Base-by-base conservation (phyloP, 2,329 filamentous ascomycete genomes). In the Arthrobotrys musiformis region DNA sequence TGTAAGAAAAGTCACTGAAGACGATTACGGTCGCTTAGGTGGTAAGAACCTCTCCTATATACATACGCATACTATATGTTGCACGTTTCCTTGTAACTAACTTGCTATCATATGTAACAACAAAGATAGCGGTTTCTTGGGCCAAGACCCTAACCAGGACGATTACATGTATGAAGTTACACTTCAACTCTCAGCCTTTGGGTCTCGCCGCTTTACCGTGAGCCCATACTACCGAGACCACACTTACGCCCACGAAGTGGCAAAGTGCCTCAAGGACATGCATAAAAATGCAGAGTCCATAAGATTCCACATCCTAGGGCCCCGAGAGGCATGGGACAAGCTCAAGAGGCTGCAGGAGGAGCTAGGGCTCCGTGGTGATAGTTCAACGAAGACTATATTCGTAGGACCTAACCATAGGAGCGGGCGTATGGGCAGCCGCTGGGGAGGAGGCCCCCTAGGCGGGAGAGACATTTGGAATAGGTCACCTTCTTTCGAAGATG, bases 121-220 rank as follows among this genome's bases (percentile, higher is more conserved):
- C 8, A 9, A 58, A 69, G 64, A 60, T 28, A 17, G n/a, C 17
- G 58, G 64, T 8, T 76, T 66, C 26, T 15, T 50, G 22, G 48
- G 60, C 30, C 48, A 50, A 28, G 37, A 60, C 37, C 33, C 26
- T 17, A 58, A 37, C 19, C 37, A 69, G 8, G 58, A 66, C 4
- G 64, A 76, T 11, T 64, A 42, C 33, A 69, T 44, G 26, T 76
- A 76, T 24, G 72, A 76, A 60, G 42, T 76, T 17, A 70, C 64
- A 60, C 17, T 76, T 17, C 46, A 69, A 4, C n/a, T 76, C 19
- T 46, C 22, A 33, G 48, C 52, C 40, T 48, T 56, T 30, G 50
- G 37, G 6, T 24, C 42, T 46, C 70, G 70, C 48, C 54, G 54
- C 15, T 70, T 70, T 42, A 40, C 42, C 15, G 22, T 64, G 17